Conservation (phyloP, 2,329 filamentous ascomycete genomes). For the Curvularia sp. region DNA sequence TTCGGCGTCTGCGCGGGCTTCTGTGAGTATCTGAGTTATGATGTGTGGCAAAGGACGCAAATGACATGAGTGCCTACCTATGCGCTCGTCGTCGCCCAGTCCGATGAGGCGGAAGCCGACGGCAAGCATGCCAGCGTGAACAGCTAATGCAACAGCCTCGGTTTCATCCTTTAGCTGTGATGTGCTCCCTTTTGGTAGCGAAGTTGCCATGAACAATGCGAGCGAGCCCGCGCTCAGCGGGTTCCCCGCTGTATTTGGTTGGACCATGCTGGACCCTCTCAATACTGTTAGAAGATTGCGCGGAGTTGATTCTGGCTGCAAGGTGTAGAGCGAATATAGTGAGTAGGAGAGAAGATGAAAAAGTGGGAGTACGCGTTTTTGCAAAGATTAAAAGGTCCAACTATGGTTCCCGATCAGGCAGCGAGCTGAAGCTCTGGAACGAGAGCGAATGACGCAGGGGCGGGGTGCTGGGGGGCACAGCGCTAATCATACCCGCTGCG, state of each 20-base stretch:
- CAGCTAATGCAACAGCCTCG: slow-evolving; percentile 83
- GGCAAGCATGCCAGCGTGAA: slow-evolving; percentile 81
- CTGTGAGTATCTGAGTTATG: slow-evolving; percentile 49
- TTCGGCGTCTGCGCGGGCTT: slow-evolving; percentile 63
- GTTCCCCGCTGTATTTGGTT: slow-evolving; percentile 47
- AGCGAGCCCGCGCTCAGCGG: slow-evolving; percentile 55
- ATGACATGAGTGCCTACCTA: slow-evolving; percentile 59
- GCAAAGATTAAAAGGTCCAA: not conserved
- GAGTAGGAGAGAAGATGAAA: not conserved
- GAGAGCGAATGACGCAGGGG: slow-evolving; percentile 17
- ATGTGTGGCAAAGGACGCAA: slow-evolving; percentile 14
- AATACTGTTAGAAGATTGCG: not conserved
- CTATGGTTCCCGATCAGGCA: slow-evolving; percentile 12
- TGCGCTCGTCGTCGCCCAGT: slow-evolving; percentile 80
- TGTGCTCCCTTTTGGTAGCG: slow-evolving; percentile 49
- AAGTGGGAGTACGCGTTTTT: not conserved
- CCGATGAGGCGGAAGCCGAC: slow-evolving; percentile 83
- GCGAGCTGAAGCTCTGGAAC: slow-evolving; percentile 5
- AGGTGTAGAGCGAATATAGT: not conserved
- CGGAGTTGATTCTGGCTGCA: not conserved
- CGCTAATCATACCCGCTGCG: slow-evolving; percentile 22
- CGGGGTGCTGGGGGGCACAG: slow-evolving; percentile 31
- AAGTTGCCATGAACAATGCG: slow-evolving; percentile 53
- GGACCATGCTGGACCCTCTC: slow-evolving; percentile 31
- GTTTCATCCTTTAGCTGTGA: slow-evolving; percentile 69